A percentile compares a stretch with the other conserved stretches of the same genome.
Evolutionary conservation across 2,329 filamentous ascomycete genomes (phyloP).

Genomic region (Ceratocystis alfenasii): DNA sequence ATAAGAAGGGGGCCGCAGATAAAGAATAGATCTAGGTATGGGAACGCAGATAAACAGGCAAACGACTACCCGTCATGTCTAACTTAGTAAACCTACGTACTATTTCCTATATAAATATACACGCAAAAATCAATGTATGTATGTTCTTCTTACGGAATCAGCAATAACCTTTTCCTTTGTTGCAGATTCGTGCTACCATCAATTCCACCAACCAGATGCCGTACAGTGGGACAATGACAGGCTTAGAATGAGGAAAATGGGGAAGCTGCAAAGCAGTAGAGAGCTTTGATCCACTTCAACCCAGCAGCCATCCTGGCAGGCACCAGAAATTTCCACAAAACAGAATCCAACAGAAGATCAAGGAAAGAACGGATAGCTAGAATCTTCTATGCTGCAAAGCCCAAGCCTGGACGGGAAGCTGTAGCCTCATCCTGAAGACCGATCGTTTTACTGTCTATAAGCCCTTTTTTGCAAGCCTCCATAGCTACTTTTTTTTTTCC

Average conservation of each 20-base stretch:
- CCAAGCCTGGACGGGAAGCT: background rate
- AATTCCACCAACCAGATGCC: background rate
- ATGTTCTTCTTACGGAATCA: too few species aligned
- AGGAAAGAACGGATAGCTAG: constrained; percentile 15
- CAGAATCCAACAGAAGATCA: constrained; percentile 15
- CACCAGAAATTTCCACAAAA: background rate
- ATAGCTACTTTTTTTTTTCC: background rate
- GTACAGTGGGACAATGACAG: background rate
- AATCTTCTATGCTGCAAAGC: constrained; percentile 17
- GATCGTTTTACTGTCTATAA: background rate
- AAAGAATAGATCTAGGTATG: background rate
- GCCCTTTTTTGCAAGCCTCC: background rate
- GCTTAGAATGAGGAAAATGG: background rate
- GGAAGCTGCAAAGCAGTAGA: background rate
- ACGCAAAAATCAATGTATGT: too few species aligned
- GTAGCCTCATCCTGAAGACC: background rate
- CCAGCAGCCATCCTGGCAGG: background rate
- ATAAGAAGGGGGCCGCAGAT: constrained; percentile 1
- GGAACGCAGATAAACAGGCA: too few species aligned
- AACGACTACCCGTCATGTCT: too few species aligned
- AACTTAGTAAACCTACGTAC: too few species aligned
- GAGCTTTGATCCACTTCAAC: background rate
- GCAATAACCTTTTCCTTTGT: constrained; percentile 6
- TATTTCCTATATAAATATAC: too few species aligned
- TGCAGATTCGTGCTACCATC: background rate